These are phyloP conservation scores for Wickerhamomyces sp. DNA, from an alignment of 1,139 yeast genomes.

Conservation along the genomic window DNA sequence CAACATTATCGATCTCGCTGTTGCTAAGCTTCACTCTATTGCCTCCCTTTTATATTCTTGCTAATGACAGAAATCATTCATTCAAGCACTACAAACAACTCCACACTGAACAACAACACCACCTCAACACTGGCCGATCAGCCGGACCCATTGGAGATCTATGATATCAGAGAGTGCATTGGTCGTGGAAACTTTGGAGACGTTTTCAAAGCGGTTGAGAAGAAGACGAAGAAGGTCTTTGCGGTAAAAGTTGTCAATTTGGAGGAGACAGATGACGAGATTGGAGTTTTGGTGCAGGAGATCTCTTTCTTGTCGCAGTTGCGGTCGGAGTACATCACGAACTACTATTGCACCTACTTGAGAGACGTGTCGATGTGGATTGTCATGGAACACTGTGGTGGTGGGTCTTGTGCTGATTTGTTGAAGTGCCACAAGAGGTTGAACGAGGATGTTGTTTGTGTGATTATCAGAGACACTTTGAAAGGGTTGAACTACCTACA, in stretches of 20 bases:
- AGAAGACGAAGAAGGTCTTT: constrained; percentile 36
- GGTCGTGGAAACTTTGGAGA: constrained; percentile 89
- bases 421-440: constrained; percentile 46
- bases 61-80: background rate
- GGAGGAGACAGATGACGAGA: constrained; percentile 71
- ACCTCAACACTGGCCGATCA: no score
- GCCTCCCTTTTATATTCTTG: background rate
- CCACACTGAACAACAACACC: no score
- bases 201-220: constrained; percentile 60
- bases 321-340: constrained; percentile 59
- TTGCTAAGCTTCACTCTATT: background rate
- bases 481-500: constrained; percentile 69
- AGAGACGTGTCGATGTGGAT: constrained; percentile 72
- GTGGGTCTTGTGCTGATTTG: constrained; percentile 83
- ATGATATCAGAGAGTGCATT: constrained; percentile 49
- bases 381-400: constrained; percentile 90
- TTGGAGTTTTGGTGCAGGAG: constrained; percentile 65
- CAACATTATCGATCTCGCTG: constrained; percentile 1
- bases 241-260: constrained; percentile 79
- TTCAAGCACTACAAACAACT: no score
- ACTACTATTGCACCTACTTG: constrained; percentile 58
- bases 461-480: constrained; percentile 54
- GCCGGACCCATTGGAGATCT: constrained; percentile 28
- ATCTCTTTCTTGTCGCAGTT: constrained; percentile 66
- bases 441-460: constrained; percentile 54